Conservation (phyloP, 2,329 filamentous ascomycete species). For the Thermothelomyces thermophilus region DNA sequence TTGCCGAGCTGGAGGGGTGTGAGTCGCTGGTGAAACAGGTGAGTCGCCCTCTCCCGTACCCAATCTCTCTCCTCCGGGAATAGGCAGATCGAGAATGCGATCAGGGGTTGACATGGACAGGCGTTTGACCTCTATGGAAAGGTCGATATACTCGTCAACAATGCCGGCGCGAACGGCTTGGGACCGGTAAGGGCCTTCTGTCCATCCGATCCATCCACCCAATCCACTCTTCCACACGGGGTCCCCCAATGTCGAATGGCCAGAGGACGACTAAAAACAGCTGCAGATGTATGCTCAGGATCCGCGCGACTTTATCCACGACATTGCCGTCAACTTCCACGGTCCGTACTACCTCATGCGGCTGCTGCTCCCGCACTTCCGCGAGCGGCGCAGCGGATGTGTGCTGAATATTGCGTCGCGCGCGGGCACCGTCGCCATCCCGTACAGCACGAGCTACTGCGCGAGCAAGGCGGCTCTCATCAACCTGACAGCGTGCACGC, state of each 20-base stretch:
- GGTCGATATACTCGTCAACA: conserved; percentile 25
- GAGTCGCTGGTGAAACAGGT: conserved; percentile 23
- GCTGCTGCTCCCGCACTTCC: conserved; percentile 25
- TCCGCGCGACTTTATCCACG: conserved; percentile 25
- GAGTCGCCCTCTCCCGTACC: too few relatives aligned
- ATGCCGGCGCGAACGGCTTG: conserved; percentile 28
- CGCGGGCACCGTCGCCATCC: conserved; percentile 27
- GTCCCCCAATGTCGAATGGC: too few relatives aligned
- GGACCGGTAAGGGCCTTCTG: conserved; percentile 12
- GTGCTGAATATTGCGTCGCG: conserved; percentile 29
- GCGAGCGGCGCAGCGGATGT: conserved; percentile 25
- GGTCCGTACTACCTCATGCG: conserved; percentile 30
- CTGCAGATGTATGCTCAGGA: conserved; percentile 23
- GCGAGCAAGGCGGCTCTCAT: conserved; percentile 30
- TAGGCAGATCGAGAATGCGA: not conserved
- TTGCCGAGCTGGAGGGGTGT: conserved; percentile 25
- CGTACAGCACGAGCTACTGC: conserved; percentile 30
- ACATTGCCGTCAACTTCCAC: conserved; percentile 29
- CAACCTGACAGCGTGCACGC: conserved; percentile 28
- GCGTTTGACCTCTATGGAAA: conserved; percentile 17
- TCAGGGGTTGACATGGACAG: conserved; percentile 11
- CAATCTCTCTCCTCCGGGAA: too few relatives aligned
- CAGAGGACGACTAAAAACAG: not conserved
- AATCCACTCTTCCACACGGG: too few relatives aligned
- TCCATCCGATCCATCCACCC: not conserved